phyloP scores from a whole-genome alignment of 208 protist species.

The Leishmania martiniquensis region DNA sequence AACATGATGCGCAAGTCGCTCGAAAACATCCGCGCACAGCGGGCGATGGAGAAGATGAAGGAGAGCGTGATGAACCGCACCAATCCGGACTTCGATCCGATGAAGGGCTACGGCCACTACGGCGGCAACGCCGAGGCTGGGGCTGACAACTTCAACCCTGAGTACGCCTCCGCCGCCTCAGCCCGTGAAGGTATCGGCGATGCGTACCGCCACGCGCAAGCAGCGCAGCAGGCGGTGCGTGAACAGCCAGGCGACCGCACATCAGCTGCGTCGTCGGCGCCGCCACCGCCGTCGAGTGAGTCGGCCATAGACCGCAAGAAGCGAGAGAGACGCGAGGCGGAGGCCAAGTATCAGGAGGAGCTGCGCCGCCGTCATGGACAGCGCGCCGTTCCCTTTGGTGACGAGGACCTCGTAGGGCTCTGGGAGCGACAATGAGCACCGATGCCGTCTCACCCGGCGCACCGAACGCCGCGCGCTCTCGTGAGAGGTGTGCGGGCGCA shows the following conservation, averaged over 20 bases:
- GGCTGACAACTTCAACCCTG: constrained; percentile 53
- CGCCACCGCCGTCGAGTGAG: constrained; percentile 32
- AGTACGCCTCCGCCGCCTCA: constrained; percentile 22
- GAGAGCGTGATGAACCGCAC: constrained; percentile 70
- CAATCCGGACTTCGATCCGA: constrained; percentile 22
- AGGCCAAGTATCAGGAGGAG: constrained; percentile 75
- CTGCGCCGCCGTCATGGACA: constrained; percentile 76
- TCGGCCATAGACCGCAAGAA: constrained; percentile 46
- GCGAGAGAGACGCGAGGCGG: constrained; percentile 59
- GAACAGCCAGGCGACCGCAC: constrained; percentile 7
- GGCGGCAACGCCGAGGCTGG: constrained; percentile 42
- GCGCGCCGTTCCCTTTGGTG: constrained; percentile 75
- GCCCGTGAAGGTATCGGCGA: constrained; percentile 1
- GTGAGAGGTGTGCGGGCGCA: background rate
- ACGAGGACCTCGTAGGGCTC: constrained; percentile 68
- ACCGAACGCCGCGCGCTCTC: background rate
- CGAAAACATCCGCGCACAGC: constrained; percentile 82
- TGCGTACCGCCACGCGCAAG: constrained; percentile 24
- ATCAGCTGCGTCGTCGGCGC: background rate
- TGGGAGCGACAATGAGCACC: constrained; percentile 51
- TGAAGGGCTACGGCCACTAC: constrained; percentile 52
- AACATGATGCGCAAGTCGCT: constrained; percentile 89
- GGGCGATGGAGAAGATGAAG: constrained; percentile 88
- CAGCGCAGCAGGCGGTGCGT: constrained; percentile 11
- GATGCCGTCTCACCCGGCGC: background rate